Base-by-base conservation (phyloP, 768 basidiomycete genomes). In the Lentinula aciculospora region DNA sequence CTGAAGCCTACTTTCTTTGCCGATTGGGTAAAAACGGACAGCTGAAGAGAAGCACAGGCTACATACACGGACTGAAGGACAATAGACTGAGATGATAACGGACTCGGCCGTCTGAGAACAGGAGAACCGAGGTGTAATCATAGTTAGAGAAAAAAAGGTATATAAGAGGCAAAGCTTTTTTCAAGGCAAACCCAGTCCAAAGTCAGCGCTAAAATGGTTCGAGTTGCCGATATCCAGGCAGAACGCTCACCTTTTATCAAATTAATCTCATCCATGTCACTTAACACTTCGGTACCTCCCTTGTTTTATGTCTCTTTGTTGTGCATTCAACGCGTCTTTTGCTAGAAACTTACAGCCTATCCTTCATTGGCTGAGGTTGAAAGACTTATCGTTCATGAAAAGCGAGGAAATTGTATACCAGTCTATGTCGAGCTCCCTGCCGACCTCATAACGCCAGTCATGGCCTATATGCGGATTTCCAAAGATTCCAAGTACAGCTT, bases 401-500 rank as follows among this genome's bases (percentile, higher is more conserved):
- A 92, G 71, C 79, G 75, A 57, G 94, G 94, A 68, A 98, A 98
- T 68, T 92, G 92, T 66, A 83, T 98, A 34, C 96, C 96, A 21
- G 82, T 99, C 63, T 98, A 84, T 72, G 83, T 96, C 55, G 87
- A 95, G 66, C 80, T 99, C 3, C 94, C 96, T 23, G 95, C 94
- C 46, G 97, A 99, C 69, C 84, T 98, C 61, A 82, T 98, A 61
- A 99, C 97, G 25, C 97, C 97, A 71, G 94, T 94, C 68, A 89
- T 94, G 75, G 95, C 97, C 6, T 99, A 98, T 71, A 84, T 99
- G 48, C 85, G 93, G 58, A 81, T 98, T 60, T 86, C 95, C 12
- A 88, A 94, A 66, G 91, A 94, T 66, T 92, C 92, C 1, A 91
- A 89, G 68, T 92, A 96, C 75, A 94, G 92, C 69, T 99, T 98